Conservation (phyloP, 225 moss, liverwort and hornwort species). For the Anthoceros angustus region DNA sequence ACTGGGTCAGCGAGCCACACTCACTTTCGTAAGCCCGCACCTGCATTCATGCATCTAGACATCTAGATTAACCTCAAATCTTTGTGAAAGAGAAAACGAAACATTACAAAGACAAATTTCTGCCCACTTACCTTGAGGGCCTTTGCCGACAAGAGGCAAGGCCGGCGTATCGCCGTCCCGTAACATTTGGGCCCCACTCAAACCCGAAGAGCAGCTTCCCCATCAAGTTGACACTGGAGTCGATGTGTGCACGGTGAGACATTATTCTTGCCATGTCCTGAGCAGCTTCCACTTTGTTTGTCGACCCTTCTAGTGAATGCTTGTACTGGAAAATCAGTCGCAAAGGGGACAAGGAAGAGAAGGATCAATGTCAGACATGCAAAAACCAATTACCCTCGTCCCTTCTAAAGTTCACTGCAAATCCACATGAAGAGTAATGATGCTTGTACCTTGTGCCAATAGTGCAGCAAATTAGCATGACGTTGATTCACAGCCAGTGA, state of each 20-base stretch:
- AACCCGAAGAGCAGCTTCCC: conserved; percentile 68
- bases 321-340: conserved; percentile 34
- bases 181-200: conserved; percentile 30
- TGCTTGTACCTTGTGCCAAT: too few relatives aligned
- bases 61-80: conserved; percentile 59
- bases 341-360: too few relatives aligned
- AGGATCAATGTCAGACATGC: too few relatives aligned
- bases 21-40: too few relatives aligned
- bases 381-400: too few relatives aligned
- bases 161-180: conserved; percentile 39
- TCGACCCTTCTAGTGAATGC: conserved; percentile 49
- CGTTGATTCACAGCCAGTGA: conserved; percentile 39
- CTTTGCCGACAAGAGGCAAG: conserved; percentile 47
- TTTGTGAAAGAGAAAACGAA: conserved; percentile 46
- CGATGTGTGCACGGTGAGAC: too few relatives aligned
- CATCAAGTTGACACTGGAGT: too few relatives aligned
- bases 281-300: conserved; percentile 42
- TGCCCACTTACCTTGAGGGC: conserved; percentile 42
- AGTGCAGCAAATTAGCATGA: conserved; percentile 81
- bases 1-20: too few relatives aligned
- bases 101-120: not conserved
- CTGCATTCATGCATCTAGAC: too few relatives aligned
- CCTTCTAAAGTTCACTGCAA: too few relatives aligned
- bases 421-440: too few relatives aligned
- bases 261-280: conserved; percentile 39